Percentiles rank a stretch among this genome's conserved stretches.
Conservation (phyloP, 2,329 filamentous ascomycete species). For the Blastomyces percursus region DNA sequence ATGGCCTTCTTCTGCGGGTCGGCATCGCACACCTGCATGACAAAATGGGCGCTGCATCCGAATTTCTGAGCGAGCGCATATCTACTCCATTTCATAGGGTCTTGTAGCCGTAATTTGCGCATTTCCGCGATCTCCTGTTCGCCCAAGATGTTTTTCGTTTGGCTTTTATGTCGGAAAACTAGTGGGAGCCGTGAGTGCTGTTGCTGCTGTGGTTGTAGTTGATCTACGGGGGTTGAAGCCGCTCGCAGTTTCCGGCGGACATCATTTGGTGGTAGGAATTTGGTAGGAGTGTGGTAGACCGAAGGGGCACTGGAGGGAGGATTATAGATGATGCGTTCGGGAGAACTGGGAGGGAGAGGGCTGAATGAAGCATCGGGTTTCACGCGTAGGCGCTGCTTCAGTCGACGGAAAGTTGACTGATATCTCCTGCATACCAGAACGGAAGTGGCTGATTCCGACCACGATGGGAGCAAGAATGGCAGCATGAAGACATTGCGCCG, state of each 20-base stretch:
- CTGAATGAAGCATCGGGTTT: slow-evolving; percentile 44
- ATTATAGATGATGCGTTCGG: slow-evolving; percentile 53
- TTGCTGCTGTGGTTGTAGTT: slow-evolving; percentile 10
- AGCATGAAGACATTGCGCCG: slow-evolving; percentile 27
- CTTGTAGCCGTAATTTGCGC: slow-evolving; percentile 40
- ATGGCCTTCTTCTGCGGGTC: slow-evolving; percentile 39
- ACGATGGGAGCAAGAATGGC: slow-evolving; percentile 32
- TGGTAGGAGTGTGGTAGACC: slow-evolving; percentile 53
- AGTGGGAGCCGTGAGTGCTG: slow-evolving; percentile 32
- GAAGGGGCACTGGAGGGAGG: slow-evolving; percentile 53
- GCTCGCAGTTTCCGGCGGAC: slow-evolving; percentile 40
- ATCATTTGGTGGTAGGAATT: slow-evolving; percentile 53
- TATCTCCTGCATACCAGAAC: slow-evolving; percentile 29
- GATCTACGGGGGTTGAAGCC: slow-evolving; percentile 18
- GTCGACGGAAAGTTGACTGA: slow-evolving; percentile 42
- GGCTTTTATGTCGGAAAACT: slow-evolving; percentile 38
- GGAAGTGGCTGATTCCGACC: slow-evolving; percentile 21
- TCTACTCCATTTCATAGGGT: slow-evolving; percentile 51
- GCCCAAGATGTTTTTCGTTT: slow-evolving; percentile 52
- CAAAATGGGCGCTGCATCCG: slow-evolving; percentile 51
- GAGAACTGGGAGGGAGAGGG: slow-evolving; percentile 25
- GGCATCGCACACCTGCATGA: slow-evolving; percentile 48
- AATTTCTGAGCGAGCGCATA: slow-evolving; percentile 51
- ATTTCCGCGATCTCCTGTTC: slow-evolving; percentile 50
- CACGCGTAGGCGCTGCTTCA: slow-evolving; percentile 41